Evolutionary conservation across 345 rosid genomes (phyloP).

Genomic region (Camelina sativa): DNA sequence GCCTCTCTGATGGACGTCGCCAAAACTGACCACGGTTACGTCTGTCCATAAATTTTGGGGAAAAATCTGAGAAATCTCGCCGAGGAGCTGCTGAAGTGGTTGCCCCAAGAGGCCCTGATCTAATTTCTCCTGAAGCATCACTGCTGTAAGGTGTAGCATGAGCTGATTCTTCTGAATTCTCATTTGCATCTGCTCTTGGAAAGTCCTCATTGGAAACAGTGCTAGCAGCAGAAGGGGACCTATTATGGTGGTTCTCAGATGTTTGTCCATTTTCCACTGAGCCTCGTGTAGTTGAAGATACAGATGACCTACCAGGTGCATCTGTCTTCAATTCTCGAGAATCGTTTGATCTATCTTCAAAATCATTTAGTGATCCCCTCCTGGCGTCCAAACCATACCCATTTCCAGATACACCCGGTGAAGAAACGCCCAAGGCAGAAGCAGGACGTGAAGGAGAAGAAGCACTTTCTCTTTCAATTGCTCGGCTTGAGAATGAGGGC

Average conservation of each 20-base stretch:
- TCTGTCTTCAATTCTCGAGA: conserved; percentile 54
- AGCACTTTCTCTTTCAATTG: conserved; percentile 49
- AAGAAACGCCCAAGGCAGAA: conserved; percentile 62
- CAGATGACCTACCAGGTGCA: conserved; percentile 53
- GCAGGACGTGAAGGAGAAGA: conserved; percentile 68
- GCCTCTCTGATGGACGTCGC: conserved; percentile 85
- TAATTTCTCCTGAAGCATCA: conserved; percentile 83
- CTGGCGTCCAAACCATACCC: conserved; percentile 57
- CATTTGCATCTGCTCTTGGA: conserved; percentile 64
- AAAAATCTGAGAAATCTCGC: conserved; percentile 64
- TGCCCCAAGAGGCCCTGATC: conserved; percentile 55
- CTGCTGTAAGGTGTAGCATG: conserved; percentile 65
- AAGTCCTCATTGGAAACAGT: conserved; percentile 53
- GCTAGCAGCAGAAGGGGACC: conserved; percentile 67
- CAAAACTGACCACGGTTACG: conserved; percentile 68
- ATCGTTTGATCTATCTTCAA: conserved; percentile 60
- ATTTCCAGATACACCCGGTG: conserved; percentile 56
- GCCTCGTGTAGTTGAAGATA: conserved; percentile 60
- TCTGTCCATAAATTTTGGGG: conserved; percentile 60
- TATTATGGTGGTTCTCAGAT: conserved; percentile 54
- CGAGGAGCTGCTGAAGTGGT: conserved; percentile 49
- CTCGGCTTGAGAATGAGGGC: conserved; percentile 50
- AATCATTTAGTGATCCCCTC: conserved; percentile 53
- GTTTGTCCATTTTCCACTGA: conserved; percentile 52
- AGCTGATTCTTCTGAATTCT: conserved; percentile 60